Evolutionary conservation across 306 rosid species (phyloP).

Genomic region (Dryas octopetala): DNA sequence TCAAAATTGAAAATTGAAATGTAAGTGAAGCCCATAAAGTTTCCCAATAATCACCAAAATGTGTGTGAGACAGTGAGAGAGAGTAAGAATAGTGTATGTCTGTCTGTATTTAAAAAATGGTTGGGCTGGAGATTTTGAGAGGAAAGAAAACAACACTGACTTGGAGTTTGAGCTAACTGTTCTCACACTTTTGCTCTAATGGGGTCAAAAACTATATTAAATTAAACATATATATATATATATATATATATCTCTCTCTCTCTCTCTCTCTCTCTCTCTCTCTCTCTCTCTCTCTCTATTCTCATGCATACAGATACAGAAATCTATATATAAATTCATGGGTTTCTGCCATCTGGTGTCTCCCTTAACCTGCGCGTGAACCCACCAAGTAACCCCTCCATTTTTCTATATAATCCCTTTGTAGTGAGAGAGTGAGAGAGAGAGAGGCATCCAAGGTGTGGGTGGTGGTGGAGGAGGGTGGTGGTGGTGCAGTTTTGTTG

Average conservation of each 20-base stretch:
- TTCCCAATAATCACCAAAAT: not conserved
- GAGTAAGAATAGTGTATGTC: not conserved
- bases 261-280: constrained; percentile 4
- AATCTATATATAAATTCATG: constrained; percentile 8
- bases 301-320: not conserved
- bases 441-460: constrained; percentile 19
- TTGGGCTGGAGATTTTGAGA: constrained; percentile 2
- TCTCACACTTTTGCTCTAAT: not conserved
- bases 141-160: constrained; percentile 4
- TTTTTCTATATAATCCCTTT: constrained; percentile 16
- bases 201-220: constrained; percentile 25
- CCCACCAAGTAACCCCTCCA: constrained; percentile 19
- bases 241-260: not conserved
- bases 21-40: not conserved
- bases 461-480: constrained; percentile 24
- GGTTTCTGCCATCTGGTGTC: constrained; percentile 9
- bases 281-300: not conserved
- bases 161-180: constrained; percentile 26
- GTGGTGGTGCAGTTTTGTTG: constrained; percentile 37
- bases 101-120: not conserved
- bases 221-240: not conserved
- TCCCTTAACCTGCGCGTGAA: constrained; percentile 23
- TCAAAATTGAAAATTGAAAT: not conserved
- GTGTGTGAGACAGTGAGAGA: not conserved
- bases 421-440: constrained; percentile 12